These are phyloP conservation scores for Trichosporon ovoides DNA, from an alignment of 1,284 basidiomycete genomes.

Conservation along the genomic window DNA sequence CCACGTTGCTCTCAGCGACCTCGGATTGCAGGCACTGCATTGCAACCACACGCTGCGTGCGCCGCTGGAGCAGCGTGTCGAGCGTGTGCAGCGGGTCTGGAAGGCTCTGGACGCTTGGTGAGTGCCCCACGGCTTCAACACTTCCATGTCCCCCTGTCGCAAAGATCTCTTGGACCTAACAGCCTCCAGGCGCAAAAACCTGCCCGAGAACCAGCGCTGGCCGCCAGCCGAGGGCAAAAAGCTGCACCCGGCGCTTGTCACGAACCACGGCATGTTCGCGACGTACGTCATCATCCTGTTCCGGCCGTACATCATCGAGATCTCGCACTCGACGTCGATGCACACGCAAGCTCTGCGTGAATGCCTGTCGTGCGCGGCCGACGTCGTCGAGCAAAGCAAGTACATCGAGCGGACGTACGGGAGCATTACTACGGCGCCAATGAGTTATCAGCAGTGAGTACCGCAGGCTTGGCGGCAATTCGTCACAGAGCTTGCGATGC, in stretches of 20 bases:
- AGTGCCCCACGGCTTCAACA: background rate
- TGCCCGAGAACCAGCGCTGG: constrained; percentile 19
- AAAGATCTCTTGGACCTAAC: background rate
- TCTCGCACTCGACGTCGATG: constrained; percentile 13
- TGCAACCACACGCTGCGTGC: constrained; percentile 21
- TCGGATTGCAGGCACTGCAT: constrained; percentile 20
- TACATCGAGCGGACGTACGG: constrained; percentile 13
- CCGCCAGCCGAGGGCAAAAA: constrained; percentile 13
- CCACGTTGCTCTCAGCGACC: constrained; percentile 17
- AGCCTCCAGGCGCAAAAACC: constrained; percentile 15
- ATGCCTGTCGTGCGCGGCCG: constrained; percentile 16
- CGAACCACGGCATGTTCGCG: constrained; percentile 24
- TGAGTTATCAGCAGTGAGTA: constrained; percentile 21
- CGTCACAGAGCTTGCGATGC: background rate
- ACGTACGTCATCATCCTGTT: constrained; percentile 27
- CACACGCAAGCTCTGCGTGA: constrained; percentile 9
- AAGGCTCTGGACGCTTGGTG: constrained; percentile 13
- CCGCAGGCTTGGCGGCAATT: background rate
- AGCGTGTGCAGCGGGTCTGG: constrained; percentile 10
- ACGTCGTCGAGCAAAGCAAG: constrained; percentile 20
- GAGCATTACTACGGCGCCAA: constrained; percentile 12
- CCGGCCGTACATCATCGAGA: constrained; percentile 27
- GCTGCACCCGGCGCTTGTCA: constrained; percentile 20
- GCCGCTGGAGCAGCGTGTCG: constrained; percentile 15
- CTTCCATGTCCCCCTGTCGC: background rate